Base-by-base conservation (phyloP, 306 rosid species). In the Lagenaria siceraria region DNA sequence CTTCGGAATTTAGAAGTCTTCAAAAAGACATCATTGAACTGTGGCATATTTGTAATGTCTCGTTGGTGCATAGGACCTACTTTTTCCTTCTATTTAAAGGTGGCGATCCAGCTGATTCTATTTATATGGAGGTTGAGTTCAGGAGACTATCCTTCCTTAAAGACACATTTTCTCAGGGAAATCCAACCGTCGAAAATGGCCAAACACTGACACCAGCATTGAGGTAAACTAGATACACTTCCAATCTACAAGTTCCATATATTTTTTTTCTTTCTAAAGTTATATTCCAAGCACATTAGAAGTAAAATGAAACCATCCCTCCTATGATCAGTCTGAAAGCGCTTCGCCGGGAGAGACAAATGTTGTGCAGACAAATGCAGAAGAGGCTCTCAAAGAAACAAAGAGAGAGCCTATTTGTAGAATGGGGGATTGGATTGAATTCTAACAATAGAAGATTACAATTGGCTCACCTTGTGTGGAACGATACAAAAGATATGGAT, bases 11-110 rank as follows among this genome's bases (percentile, higher is more conserved):
- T 78, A 82, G 78, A 82, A 90, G 85, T 85, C 89, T 87, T 51
- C 98, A 90, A 85, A 83, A 83, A 49, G 96, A 92, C 86, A 88
- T 91, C 59, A 76, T 94, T 56, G 90, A 89, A 77, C 89, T 92
- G 40, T 94, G 98, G 97, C 87, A 92, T 75, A 88, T 87, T 76
- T 94, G 96, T 79, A 87, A 94, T 58, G 87, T 90, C 80, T 89
- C 98, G 43, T 85, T 94, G 88, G 90, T 94, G 80, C 97, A 94
- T 83, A 90, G 98, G 75, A 94, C 98, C 75, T 94, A 90, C 84
- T 94, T 94, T 89, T 92, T 89, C 84, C 93, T 91, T 76, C 86
- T 91, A 71, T 87, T 94, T 84, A 82, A 82, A 79, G 97, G 98
- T 54, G 96, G 96, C 48, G 98, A 94, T 66, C 86, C 84, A 35